Evolutionary conservation across 2,329 filamentous ascomycete species (phyloP).

Genomic region (Cordyceps pruinosa): DNA sequence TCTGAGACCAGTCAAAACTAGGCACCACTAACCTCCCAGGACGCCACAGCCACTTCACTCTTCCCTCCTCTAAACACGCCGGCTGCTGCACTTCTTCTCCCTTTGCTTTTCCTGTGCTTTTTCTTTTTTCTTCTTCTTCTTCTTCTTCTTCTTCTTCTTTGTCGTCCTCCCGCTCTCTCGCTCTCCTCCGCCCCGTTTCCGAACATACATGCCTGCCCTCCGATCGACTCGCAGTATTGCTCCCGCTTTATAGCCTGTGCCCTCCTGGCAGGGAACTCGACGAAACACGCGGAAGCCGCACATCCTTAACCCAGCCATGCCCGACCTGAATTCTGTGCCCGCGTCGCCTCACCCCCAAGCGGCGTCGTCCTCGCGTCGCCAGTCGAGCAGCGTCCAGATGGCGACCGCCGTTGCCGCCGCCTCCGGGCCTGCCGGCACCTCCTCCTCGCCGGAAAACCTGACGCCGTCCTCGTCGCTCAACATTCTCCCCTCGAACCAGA

Average conservation of each 20-base stretch:
- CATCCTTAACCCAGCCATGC: slow-evolving; percentile 30
- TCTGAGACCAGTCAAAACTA: too few relatives aligned
- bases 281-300: not conserved
- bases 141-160: not conserved
- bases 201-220: not conserved
- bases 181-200: not conserved
- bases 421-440: slow-evolving; percentile 13
- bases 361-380: slow-evolving; percentile 33
- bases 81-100: not conserved
- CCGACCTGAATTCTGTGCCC: slow-evolving; percentile 50
- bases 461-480: slow-evolving; percentile 41
- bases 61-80: not conserved
- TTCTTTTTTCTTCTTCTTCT: not conserved
- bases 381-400: slow-evolving; percentile 37
- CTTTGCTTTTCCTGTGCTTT: not conserved
- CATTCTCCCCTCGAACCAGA: slow-evolving; percentile 52
- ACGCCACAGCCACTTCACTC: too few relatives aligned
- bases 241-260: not conserved
- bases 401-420: slow-evolving; percentile 29
- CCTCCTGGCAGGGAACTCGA: not conserved
- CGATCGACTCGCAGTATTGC: not conserved
- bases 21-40: too few relatives aligned
- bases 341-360: slow-evolving; percentile 40
- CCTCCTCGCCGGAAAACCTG: slow-evolving; percentile 8
- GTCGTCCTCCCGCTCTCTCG: too few relatives aligned